phyloP scores from a whole-genome alignment of 352 stramenopile genomes.

The Thalassiosira exigua region DNA sequence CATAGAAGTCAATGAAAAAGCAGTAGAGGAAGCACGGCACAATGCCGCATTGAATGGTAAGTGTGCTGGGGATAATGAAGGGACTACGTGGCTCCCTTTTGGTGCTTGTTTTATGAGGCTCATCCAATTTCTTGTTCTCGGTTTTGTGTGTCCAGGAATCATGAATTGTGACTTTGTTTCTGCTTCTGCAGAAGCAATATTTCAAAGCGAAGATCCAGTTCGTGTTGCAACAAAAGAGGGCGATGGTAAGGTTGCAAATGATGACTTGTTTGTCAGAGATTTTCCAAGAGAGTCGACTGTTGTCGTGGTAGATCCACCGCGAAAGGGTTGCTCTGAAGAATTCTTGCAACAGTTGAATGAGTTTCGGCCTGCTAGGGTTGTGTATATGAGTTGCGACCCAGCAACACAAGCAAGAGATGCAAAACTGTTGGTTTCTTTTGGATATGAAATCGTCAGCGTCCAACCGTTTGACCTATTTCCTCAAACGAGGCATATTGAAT shows the following conservation, averaged over 20 bases:
- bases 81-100: too few relatives aligned
- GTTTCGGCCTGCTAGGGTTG: slow-evolving; percentile 83
- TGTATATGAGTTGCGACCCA: slow-evolving; percentile 90
- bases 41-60: slow-evolving; percentile 79
- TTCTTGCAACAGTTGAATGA: slow-evolving; percentile 88
- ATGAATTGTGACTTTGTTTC: slow-evolving; percentile 86
- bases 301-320: slow-evolving; percentile 88
- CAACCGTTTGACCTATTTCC: slow-evolving; percentile 90
- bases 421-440: slow-evolving; percentile 78
- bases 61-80: neutral
- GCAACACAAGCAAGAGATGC: slow-evolving; percentile 88
- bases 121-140: too few relatives aligned
- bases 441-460: slow-evolving; percentile 84
- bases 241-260: slow-evolving; percentile 6
- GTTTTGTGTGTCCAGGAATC: too few relatives aligned
- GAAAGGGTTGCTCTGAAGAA: slow-evolving; percentile 87
- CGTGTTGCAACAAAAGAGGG: slow-evolving; percentile 33
- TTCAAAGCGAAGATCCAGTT: slow-evolving; percentile 70
- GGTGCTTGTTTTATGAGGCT: slow-evolving; percentile 1
- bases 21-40: slow-evolving; percentile 82
- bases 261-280: slow-evolving; percentile 59
- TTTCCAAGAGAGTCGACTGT: slow-evolving; percentile 83
- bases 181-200: slow-evolving; percentile 86
- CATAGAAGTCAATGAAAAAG: slow-evolving; percentile 88
- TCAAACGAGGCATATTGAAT: slow-evolving; percentile 90